Base-by-base conservation (phyloP, 305 asterid species). In the Rubia peregrina region DNA sequence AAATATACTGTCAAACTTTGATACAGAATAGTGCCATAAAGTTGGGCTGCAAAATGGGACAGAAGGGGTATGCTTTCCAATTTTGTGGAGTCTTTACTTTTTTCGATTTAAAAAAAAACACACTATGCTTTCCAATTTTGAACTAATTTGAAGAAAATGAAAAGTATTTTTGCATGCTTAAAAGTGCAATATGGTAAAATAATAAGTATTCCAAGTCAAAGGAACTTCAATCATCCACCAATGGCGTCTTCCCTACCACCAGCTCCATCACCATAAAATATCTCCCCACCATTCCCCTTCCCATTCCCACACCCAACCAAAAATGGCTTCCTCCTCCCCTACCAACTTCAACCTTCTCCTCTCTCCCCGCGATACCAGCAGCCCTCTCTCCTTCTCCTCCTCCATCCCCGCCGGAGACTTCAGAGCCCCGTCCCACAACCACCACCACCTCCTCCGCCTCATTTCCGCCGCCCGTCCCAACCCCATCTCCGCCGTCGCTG, bases 251-350 rank as follows among this genome's bases (percentile, higher is more conserved):
- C 64, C 36, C 64, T 16, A 11, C 17, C 64, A 22, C 64, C 64
- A 11, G 17, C 64, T 22, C 38, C 64, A 59, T 2, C 64, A 21
- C 7, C 38, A 21, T 19, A 21, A 22, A 57, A 57, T 22, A 21
- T 57, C 62, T 57, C 62, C 62, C 4, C 12, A 22, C 62, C 55
- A 48, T 48, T 51, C 12, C 64, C 14, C 24, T 59, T 21, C 40
- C 8, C 64, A 24, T 59, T 59, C 16, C 64, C 36, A 2, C 38
- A n/a, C 64, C 16, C 59, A 21, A 36, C 16, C 2, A 51, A 53
- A 1, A 65, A 77, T 77, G 77, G 77, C 77, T 68, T 68, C 60
- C 60, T 67, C 57, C 22, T 8, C 71, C 8, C 21, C 64, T 11
- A n/a, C 22, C 67, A 63, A 63, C 42, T 38, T 38, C 67, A 63